phyloP scores from a whole-genome alignment of 352 stramenopile species.

The Pythium sp. region DNA sequence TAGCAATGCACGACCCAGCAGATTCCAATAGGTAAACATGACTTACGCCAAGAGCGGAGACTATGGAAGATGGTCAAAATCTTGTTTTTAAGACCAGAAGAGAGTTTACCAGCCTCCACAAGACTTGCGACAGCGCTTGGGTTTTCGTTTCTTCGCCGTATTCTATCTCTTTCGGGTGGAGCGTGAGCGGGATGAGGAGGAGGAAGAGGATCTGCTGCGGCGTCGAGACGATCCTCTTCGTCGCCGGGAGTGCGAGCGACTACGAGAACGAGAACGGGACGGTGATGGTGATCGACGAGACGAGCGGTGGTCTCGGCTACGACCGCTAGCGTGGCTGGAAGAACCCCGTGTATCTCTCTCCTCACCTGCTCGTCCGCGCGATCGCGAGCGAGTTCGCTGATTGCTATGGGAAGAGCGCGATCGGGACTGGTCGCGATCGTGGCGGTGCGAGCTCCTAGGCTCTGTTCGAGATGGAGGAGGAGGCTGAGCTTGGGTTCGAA shows the following conservation, averaged over 20 bases:
- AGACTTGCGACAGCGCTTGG: background rate
- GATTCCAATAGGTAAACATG: background rate
- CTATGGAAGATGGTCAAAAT: background rate
- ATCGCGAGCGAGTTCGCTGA: slow-evolving; percentile 1
- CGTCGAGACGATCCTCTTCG: background rate
- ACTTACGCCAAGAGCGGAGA: background rate
- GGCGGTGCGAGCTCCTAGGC: background rate
- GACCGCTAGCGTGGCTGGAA: slow-evolving; percentile 18
- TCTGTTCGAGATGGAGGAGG: background rate
- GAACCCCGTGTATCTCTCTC: slow-evolving; percentile 12
- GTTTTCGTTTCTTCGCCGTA: background rate
- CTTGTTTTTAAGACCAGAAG: background rate
- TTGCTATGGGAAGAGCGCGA: background rate
- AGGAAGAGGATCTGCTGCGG: slow-evolving; percentile 10
- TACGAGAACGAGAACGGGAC: slow-evolving; percentile 28
- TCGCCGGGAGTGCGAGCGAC: slow-evolving; percentile 27
- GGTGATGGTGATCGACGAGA: slow-evolving; percentile 20
- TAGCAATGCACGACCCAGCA: background rate
- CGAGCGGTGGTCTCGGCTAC: slow-evolving; percentile 15
- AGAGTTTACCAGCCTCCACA: background rate
- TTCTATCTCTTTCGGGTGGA: slow-evolving; percentile 8
- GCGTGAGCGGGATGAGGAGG: slow-evolving; percentile 20
- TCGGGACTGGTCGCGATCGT: background rate
- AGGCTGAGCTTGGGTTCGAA: background rate
- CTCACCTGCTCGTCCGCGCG: slow-evolving; percentile 5